These are phyloP conservation scores for Gossypium stocksii DNA, from an alignment of 345 rosid genomes.

Conservation along the genomic window DNA sequence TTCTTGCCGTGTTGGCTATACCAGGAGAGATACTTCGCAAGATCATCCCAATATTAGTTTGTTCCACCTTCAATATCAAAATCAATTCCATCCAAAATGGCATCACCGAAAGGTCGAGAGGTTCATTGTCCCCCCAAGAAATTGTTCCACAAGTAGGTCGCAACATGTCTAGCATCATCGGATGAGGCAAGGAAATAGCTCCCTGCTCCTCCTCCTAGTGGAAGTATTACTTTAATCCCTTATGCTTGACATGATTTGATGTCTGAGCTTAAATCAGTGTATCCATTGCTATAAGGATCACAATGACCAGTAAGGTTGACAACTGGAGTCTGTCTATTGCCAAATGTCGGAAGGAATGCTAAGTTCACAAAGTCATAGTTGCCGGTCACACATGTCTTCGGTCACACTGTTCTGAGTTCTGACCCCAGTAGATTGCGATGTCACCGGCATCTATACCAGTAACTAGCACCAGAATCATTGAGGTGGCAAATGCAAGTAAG, in stretches of 20 bases:
- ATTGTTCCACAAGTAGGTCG: conserved; percentile 13
- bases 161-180: conserved; percentile 16
- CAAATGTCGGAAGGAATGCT: conserved; percentile 30
- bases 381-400: conserved; percentile 9
- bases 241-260: conserved; percentile 19
- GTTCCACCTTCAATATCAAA: no score
- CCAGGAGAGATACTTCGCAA: no score
- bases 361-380: conserved; percentile 22
- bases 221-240: conserved; percentile 28
- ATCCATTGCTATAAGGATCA: conserved; percentile 13
- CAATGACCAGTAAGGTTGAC: conserved; percentile 31
- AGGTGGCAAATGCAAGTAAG: not conserved
- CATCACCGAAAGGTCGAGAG: no score
- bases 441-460: not conserved
- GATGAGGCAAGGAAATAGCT: conserved; percentile 6
- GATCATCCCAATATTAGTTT: no score
- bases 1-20: not conserved
- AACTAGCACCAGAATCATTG: not conserved
- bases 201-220: conserved; percentile 23
- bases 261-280: not conserved
- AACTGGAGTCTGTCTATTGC: conserved; percentile 20
- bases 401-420: not conserved
- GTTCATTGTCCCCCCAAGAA: conserved; percentile 3
- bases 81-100: no score
- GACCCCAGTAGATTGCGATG: conserved; percentile 17